Percentiles rank a stretch among this genome's conserved stretches.
Conservation (phyloP, 768 basidiomycete genomes). For the Kwoniella botswanensis region DNA sequence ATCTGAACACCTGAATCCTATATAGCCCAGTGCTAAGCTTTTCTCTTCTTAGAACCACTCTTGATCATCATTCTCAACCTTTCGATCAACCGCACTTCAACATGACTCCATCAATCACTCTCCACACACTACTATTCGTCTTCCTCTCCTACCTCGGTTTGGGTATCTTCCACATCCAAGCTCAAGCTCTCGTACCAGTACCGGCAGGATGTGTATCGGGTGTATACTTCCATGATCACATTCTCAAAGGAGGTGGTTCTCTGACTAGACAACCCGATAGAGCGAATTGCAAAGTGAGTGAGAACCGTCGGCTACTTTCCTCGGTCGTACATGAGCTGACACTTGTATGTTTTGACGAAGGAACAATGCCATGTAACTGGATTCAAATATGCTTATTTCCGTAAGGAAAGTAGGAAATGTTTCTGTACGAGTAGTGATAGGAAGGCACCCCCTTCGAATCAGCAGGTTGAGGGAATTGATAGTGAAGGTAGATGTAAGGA, state of each 20-base stretch:
- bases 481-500: slow-evolving; percentile 17
- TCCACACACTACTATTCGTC: neutral
- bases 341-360: neutral
- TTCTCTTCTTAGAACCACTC: neutral
- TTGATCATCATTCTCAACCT: neutral
- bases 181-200: neutral
- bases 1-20: neutral
- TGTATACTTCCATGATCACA: slow-evolving; percentile 16
- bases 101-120: neutral
- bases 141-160: neutral
- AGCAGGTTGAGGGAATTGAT: slow-evolving; percentile 11
- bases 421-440: slow-evolving; percentile 18
- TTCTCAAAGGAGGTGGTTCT: slow-evolving; percentile 4
- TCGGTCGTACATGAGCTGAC: too few species aligned
- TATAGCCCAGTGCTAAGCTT: neutral
- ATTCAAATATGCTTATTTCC: slow-evolving; percentile 17
- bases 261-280: slow-evolving; percentile 4
- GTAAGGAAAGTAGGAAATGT: slow-evolving; percentile 10
- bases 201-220: slow-evolving; percentile 12
- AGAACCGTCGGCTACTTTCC: neutral
- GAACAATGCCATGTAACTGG: slow-evolving; percentile 20
- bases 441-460: slow-evolving; percentile 4
- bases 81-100: neutral
- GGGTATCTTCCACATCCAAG: neutral
- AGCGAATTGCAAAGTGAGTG: slow-evolving; percentile 14